Evolutionary conservation across 1,139 yeast genomes (phyloP).

Genomic region (Sugiyamaella castrensis): DNA sequence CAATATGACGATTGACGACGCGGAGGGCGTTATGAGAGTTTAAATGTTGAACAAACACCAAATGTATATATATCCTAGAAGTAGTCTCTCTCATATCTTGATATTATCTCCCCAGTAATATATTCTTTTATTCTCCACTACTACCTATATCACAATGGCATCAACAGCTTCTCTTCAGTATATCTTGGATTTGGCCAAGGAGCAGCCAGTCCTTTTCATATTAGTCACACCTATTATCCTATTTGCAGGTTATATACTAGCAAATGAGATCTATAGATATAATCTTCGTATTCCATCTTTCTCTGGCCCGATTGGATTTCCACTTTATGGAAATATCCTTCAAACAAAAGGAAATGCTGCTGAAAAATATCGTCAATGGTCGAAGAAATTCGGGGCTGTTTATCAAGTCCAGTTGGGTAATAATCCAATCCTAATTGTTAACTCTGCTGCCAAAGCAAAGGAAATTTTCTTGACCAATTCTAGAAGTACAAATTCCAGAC

Average conservation of each 20-base stretch:
- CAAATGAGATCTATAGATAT: constrained; percentile 20
- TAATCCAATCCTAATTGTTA: constrained; percentile 56
- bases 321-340: constrained; percentile 21
- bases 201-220: not conserved
- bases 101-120: too few species aligned
- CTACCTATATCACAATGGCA: not conserved
- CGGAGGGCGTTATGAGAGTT: too few species aligned
- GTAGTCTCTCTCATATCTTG: too few species aligned
- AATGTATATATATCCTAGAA: too few species aligned
- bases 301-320: constrained; percentile 21
- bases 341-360: constrained; percentile 18
- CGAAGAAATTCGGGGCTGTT: constrained; percentile 45
- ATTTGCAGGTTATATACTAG: constrained; percentile 13
- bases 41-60: too few species aligned
- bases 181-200: not conserved
- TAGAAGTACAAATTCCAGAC: constrained; percentile 60
- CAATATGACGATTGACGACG: too few species aligned
- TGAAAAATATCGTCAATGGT: constrained; percentile 46
- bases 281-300: constrained; percentile 20
- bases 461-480: constrained; percentile 53
- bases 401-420: constrained; percentile 63
- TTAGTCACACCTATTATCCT: constrained; percentile 7
- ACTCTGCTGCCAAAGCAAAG: constrained; percentile 52
- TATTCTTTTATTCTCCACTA: not conserved
- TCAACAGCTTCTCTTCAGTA: not conserved